These are phyloP conservation scores for Trichoderma brevicompactum DNA, from an alignment of 2,329 filamentous ascomycete genomes.

Conservation along the genomic window DNA sequence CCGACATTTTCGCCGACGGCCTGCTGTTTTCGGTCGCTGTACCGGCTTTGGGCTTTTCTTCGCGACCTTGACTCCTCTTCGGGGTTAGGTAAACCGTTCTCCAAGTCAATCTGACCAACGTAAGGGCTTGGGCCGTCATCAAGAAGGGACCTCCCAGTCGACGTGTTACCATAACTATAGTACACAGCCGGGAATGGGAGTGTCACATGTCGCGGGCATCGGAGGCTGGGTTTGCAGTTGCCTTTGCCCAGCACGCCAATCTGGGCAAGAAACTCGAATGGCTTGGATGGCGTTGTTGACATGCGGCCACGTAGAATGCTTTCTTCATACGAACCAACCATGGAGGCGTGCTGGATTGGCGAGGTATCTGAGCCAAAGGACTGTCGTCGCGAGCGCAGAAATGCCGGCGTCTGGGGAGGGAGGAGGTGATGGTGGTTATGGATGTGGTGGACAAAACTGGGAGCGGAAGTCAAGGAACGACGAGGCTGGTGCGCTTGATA, in stretches of 20 bases:
- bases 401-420: slow-evolving; percentile 50
- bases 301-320: slow-evolving; percentile 93
- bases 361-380: slow-evolving; percentile 77
- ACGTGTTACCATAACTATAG: slow-evolving; percentile 82
- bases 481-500: slow-evolving; percentile 81
- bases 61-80: slow-evolving; percentile 54
- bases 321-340: slow-evolving; percentile 98
- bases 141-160: slow-evolving; percentile 63
- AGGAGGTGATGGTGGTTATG: slow-evolving; percentile 50
- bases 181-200: slow-evolving; percentile 94
- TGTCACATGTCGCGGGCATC: slow-evolving; percentile 87
- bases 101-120: slow-evolving; percentile 88
- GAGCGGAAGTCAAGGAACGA: slow-evolving; percentile 70
- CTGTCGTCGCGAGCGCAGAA: slow-evolving; percentile 63
- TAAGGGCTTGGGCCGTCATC: slow-evolving; percentile 95
- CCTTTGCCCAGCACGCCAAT: slow-evolving; percentile 91
- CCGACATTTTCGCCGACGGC: slow-evolving; percentile 33
- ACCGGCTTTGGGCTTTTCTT: slow-evolving; percentile 54
- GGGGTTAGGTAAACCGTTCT: slow-evolving; percentile 69
- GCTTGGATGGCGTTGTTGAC: slow-evolving; percentile 93
- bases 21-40: slow-evolving; percentile 43
- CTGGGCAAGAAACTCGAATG: slow-evolving; percentile 89
- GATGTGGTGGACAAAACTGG: slow-evolving; percentile 43
- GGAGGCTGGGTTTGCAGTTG: slow-evolving; percentile 82
- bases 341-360: slow-evolving; percentile 84